Conservation (phyloP, 2,329 filamentous ascomycete genomes). For the Penicillium sp. region DNA sequence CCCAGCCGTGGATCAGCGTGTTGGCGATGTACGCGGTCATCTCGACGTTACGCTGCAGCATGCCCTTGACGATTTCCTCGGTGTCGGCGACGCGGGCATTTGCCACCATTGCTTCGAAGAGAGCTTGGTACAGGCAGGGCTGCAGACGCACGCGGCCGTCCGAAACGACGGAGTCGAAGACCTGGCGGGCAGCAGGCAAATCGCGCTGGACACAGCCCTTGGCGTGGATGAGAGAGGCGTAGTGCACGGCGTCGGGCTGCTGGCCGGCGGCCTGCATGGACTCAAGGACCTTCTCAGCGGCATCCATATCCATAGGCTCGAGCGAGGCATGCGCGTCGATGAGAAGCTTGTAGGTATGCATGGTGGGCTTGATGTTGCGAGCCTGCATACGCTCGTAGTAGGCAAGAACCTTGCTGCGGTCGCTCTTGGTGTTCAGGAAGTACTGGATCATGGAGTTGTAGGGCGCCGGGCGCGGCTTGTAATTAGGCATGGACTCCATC, state of each 20-base stretch:
- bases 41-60: conserved; percentile 68
- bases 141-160: conserved; percentile 65
- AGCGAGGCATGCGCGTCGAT: conserved; percentile 93
- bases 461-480: conserved; percentile 92
- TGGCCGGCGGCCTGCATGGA: conserved; percentile 70
- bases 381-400: conserved; percentile 95
- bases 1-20: conserved; percentile 96
- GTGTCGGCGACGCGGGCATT: conserved; percentile 80
- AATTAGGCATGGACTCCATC: conserved; percentile 98
- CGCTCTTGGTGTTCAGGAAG: conserved; percentile 94
- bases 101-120: conserved; percentile 96
- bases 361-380: conserved; percentile 80
- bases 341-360: conserved; percentile 95
- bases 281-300: conserved; percentile 76
- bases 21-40: conserved; percentile 98
- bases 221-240: conserved; percentile 90
- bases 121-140: conserved; percentile 86
- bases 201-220: conserved; percentile 92
- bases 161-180: conserved; percentile 75
- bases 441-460: conserved; percentile 99
- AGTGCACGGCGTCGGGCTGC: conserved; percentile 85
- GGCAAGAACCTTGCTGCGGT: conserved; percentile 84
- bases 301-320: conserved; percentile 81
- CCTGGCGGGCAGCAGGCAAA: conserved; percentile 70
- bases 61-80: conserved; percentile 66